Conservation (phyloP, 768 basidiomycete species). For the Hericium erinaceus region DNA sequence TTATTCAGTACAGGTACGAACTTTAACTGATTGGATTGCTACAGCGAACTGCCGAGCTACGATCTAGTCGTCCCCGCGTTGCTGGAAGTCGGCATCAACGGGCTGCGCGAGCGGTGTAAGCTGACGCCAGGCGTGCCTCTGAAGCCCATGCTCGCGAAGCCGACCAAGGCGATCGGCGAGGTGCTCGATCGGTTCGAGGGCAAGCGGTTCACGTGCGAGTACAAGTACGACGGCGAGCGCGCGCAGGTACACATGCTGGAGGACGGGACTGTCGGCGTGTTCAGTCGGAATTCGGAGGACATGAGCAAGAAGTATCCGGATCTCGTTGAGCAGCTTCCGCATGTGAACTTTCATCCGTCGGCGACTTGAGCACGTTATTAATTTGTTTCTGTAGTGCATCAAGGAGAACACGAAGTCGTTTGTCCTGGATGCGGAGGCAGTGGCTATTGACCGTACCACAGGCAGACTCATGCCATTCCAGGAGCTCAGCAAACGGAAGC, state of each 20-base stretch:
- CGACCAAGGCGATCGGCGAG: conserved; percentile 96
- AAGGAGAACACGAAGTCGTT: conserved; percentile 79
- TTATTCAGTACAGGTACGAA: neutral
- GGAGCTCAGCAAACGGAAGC: conserved; percentile 86
- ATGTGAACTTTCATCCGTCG: conserved; percentile 32
- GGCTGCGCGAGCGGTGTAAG: conserved; percentile 68
- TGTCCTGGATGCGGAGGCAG: conserved; percentile 93
- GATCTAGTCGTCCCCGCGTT: conserved; percentile 89
- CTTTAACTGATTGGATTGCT: neutral
- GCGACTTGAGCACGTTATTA: neutral
- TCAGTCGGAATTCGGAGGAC: conserved; percentile 96
- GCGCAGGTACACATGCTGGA: conserved; percentile 86
- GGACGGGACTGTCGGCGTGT: conserved; percentile 80
- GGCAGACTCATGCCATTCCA: conserved; percentile 95
- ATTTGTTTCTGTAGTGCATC: conserved; percentile 52
- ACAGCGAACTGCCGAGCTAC: conserved; percentile 89
- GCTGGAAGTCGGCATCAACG: conserved; percentile 64
- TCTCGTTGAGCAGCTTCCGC: conserved; percentile 87
- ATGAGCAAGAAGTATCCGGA: conserved; percentile 99
- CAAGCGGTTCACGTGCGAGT: conserved; percentile 95
- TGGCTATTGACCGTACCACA: conserved; percentile 82
- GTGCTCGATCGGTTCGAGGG: conserved; percentile 95
- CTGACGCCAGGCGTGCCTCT: conserved; percentile 93
- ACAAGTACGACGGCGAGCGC: conserved; percentile 98
- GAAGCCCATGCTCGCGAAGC: conserved; percentile 99